These are phyloP conservation scores for Mycosarcoma mackinlayi DNA, from an alignment of 1,284 basidiomycete species.

Conservation along the genomic window DNA sequence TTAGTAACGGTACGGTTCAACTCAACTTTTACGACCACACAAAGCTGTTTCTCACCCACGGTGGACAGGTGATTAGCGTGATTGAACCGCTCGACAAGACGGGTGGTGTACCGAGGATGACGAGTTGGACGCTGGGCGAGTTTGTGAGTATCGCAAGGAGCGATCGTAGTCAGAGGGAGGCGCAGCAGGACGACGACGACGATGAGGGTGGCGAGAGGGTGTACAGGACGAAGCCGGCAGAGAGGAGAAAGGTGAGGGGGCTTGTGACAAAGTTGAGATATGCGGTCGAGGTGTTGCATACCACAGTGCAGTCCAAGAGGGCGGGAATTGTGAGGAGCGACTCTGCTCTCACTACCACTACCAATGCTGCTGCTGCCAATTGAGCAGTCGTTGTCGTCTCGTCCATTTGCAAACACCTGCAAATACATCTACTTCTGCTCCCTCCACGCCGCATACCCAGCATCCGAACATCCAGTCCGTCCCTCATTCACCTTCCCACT, in stretches of 20 bases:
- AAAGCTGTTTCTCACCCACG: slow-evolving; percentile 86
- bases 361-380: not conserved
- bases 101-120: slow-evolving; percentile 84
- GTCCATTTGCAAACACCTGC: too few species aligned
- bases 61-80: slow-evolving; percentile 82
- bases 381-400: too few species aligned
- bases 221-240: slow-evolving; percentile 30
- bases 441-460: too few species aligned
- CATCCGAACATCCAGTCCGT: too few species aligned
- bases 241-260: slow-evolving; percentile 35
- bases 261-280: slow-evolving; percentile 41
- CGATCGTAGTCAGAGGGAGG: slow-evolving; percentile 53
- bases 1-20: slow-evolving; percentile 93
- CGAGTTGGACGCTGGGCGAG: slow-evolving; percentile 79
- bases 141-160: slow-evolving; percentile 76
- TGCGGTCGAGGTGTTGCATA: slow-evolving; percentile 37
- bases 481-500: too few species aligned
- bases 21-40: slow-evolving; percentile 99
- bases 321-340: slow-evolving; percentile 5
- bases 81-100: slow-evolving; percentile 71
- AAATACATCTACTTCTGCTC: too few species aligned
- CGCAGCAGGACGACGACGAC: slow-evolving; percentile 8
- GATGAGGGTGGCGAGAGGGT: slow-evolving; percentile 7
- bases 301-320: slow-evolving; percentile 22
- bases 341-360: not conserved